A percentile compares a stretch with the other conserved stretches of the same genome.
Conservation (phyloP, 2,329 filamentous ascomycete genomes). For the Alternaria sp. region DNA sequence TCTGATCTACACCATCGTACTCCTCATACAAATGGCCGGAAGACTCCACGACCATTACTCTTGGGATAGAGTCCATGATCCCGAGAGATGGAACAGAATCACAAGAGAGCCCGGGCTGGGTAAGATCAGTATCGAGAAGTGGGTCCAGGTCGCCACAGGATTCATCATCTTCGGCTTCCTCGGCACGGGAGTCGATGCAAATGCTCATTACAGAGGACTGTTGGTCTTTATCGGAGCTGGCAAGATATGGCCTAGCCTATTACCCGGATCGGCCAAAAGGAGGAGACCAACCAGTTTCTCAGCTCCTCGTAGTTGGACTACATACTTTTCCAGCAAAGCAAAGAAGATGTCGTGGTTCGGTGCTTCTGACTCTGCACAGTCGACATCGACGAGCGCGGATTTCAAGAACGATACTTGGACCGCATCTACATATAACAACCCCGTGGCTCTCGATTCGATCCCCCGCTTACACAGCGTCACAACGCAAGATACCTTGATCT, state of each 20-base stretch:
- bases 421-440: slow-evolving; percentile 21
- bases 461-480: slow-evolving; percentile 10
- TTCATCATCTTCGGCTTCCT: slow-evolving; percentile 68
- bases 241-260: slow-evolving; percentile 38
- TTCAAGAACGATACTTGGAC: slow-evolving; percentile 11
- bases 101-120: slow-evolving; percentile 56
- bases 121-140: slow-evolving; percentile 60
- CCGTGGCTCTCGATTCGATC: slow-evolving; percentile 6
- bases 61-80: slow-evolving; percentile 62
- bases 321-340: slow-evolving; percentile 28
- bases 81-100: slow-evolving; percentile 56
- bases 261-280: slow-evolving; percentile 23
- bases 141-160: slow-evolving; percentile 62
- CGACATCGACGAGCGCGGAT: slow-evolving; percentile 21
- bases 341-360: slow-evolving; percentile 30
- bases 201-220: slow-evolving; percentile 38
- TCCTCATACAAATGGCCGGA: slow-evolving; percentile 48
- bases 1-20: slow-evolving; percentile 58
- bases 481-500: slow-evolving; percentile 14
- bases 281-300: slow-evolving; percentile 19
- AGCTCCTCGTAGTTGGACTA: slow-evolving; percentile 24
- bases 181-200: slow-evolving; percentile 67
- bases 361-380: slow-evolving; percentile 8
- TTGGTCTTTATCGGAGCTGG: slow-evolving; percentile 35
- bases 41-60: slow-evolving; percentile 53